Evolutionary conservation across 768 basidiomycete genomes (phyloP), one percentile per base, ranked within the genome.

Genomic region (Phanerodontia chrysosporium): DNA sequence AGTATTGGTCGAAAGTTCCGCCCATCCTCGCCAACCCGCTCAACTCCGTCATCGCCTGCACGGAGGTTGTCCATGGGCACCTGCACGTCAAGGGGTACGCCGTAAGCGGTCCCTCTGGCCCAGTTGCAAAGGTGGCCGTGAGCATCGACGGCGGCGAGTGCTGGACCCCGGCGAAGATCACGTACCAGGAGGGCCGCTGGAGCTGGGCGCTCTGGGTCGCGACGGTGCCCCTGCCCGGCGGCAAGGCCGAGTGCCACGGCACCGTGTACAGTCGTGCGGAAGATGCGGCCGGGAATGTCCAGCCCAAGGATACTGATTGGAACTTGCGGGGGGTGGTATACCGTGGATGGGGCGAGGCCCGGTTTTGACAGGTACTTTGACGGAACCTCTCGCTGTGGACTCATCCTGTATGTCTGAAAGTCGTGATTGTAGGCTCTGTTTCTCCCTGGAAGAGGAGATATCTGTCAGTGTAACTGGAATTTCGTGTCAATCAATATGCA

Each of bases 131-230:
- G 1, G 77, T 86, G 16, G 81, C 86, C 28, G 69, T 87, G 14
- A 80, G 81, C 42, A 65, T 75, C 18, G 81, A 87, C 65, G 73
- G 70, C 2, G 86, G 85, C 1, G 60, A 65, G 46, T 76, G 78
- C 8, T 87, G 87, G 84, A 65, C 70, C 27, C 65, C 70, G 10
- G 79, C 82, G 21, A 70, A 69, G 29, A 80, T 87, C 58, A 81
- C 76, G 1, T 87, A 87, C 61, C 83, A 82, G 55, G 73, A 80
- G 35, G 86, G 86, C 3, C 78, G 68, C 61, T 89, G 87, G 86
- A 87, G 87, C 65, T 90, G 89, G 88, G 80, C 83, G 4, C 67
- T 89, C 22, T 90, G 88, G 89, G 83, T 87, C 65, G 75, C 67
- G 6, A 72, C 75, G 51, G 16, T 89, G 14, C 68, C 72, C 7